Evolutionary conservation across 2,329 filamentous ascomycete genomes (phyloP), one percentile per base, ranked within the genome.

Genomic region (Aaosphaeria pasadenensis): DNA sequence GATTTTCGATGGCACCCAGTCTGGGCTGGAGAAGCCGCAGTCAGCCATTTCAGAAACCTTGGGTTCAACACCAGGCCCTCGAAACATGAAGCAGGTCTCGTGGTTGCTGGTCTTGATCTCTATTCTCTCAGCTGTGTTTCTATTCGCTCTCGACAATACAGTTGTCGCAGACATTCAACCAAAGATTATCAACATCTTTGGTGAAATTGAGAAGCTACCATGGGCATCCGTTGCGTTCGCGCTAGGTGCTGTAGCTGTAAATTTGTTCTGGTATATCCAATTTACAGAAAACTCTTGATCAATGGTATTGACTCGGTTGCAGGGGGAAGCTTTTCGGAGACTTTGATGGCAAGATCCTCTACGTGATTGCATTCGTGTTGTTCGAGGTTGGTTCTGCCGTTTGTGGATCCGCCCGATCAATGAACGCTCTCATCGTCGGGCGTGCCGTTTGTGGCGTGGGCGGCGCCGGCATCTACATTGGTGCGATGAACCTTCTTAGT

Each of bases 361-460:
- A 30, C 41, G 31, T 43, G 7, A 7, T 31, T 24, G 31, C 11
- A 9, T 11, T 43, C 2, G 7, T 43, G 28, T 3, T 43, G 3
- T 43, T 43, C 29, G 41, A 43, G 29, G 29, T 31, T 24, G 29
- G 41, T 2, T 9, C 28, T 11, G 17, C 41, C 17, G 11, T 43
- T 11, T 43, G 41, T 43, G 41, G 29, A 7, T 17, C 41, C n/a
- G 40, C 61, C 13, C 57, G 55, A 5, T 49, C 44, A 30, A 64
- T 67, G 44, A 51, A 57, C 17, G 51, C 56, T 7, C 41, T 60
- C 39, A 62, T 67, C 36, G 59, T 76, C 11, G 76, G 76, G 4
- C 64, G 76, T 6, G 73, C 67, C 13, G 62, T 76, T 30, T 68
- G 69, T 41, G 76, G 76, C 30, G 55, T 73, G 28, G 74, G 76